Evolutionary conservation across 2,329 filamentous ascomycete genomes (phyloP), one percentile per base, ranked within the genome.

Genomic region (Atkinsonella texensis): DNA sequence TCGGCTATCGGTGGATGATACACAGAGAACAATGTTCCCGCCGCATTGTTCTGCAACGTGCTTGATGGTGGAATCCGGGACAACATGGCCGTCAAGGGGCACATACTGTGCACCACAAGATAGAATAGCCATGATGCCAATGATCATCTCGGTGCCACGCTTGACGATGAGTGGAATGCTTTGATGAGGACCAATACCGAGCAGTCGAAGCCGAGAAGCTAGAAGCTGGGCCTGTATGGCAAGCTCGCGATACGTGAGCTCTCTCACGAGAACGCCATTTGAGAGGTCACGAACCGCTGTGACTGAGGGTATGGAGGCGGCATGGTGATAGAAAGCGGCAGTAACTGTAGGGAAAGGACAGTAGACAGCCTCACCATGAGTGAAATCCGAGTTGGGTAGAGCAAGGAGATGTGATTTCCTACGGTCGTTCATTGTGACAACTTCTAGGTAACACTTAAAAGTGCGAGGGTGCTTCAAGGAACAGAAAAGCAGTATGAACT

Each of bases 71-170:
- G 67, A 65, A 48, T 75, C 72, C 0, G 75, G 67, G 10, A 75
- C 72, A 33, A 77, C 68, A 6, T 74, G 73, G 38, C 77, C 77
- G 54, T 83, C 79, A 2, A 82, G 68, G 3, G 79, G 79, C 5
- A 81, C 70, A 58, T 82, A 82, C 56, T 82, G 77, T 13, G 73
- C 78, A 18, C 78, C 77, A 46, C 73, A 73, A 52, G 76, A 77
- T 35, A 82, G 64, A 17, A 80, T 68, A 2, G 76, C 77, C 51
- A 78, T 67, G 47, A 81, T 79, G 18, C 74, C 77, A 48, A 79
- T 68, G 7, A 80, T 64, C 75, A 81, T 79, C 55, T 78, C 75
- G 46, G 77, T 63, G 40, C 76, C 74, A 13, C 78, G 70, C 53
- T 74, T 74, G 52, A 74, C 73, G n/a, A 81, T 70, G 28, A 81